Percentiles rank a stretch among this genome's conserved stretches.
These are phyloP conservation scores for Gastrolobium villosum DNA, from an alignment of 306 rosid genomes.

Conservation along the genomic window DNA sequence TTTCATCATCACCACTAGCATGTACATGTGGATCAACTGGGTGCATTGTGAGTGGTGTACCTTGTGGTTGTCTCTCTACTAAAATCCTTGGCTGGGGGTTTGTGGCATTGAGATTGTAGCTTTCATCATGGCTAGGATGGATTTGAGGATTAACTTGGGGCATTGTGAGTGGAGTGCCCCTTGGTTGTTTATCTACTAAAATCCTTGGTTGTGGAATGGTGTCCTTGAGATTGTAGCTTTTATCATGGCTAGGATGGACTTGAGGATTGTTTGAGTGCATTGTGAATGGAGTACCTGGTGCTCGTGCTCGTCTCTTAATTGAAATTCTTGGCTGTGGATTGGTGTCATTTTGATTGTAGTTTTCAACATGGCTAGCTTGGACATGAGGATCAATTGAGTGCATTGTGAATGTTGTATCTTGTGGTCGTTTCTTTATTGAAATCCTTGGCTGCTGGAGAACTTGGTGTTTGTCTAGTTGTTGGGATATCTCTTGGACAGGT, in stretches of 20 bases:
- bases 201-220: constrained; percentile 70
- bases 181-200: constrained; percentile 56
- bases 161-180: constrained; percentile 37
- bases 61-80: constrained; percentile 60
- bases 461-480: constrained; percentile 58
- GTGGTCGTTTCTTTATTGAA: constrained; percentile 62
- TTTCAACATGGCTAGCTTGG: constrained; percentile 53
- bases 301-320: constrained; percentile 60
- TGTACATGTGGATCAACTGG: constrained; percentile 42
- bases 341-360: constrained; percentile 64
- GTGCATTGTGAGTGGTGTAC: constrained; percentile 57
- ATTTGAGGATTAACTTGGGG: constrained; percentile 53
- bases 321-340: constrained; percentile 57
- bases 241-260: constrained; percentile 53
- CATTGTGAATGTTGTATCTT: constrained; percentile 62
- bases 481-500: constrained; percentile 39
- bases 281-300: constrained; percentile 46
- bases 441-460: constrained; percentile 58
- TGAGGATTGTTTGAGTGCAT: constrained; percentile 52
- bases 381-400: constrained; percentile 49
- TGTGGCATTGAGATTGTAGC: constrained; percentile 66
- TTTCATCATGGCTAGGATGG: constrained; percentile 53
- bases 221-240: constrained; percentile 63
- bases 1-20: constrained; percentile 51
- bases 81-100: constrained; percentile 66